Evolutionary conservation across 208 protist species (phyloP), one percentile per base, ranked within the genome.

Genomic region (Wallacemonas sp.): DNA sequence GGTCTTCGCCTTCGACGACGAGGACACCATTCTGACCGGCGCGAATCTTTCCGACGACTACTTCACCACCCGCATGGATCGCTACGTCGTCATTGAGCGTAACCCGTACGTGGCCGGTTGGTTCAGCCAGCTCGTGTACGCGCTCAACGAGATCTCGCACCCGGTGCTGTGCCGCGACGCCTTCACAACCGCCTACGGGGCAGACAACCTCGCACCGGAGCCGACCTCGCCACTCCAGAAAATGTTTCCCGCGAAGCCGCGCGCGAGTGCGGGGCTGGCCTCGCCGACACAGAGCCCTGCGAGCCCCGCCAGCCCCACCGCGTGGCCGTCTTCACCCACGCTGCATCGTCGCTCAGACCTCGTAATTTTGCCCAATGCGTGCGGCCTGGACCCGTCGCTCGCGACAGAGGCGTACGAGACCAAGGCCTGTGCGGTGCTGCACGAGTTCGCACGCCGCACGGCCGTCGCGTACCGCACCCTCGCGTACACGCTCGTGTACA

Each of bases 31-130:
- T 20, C 46, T 98, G 10, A 95, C 87, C 16, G 97, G 97, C 2
- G 97, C 97, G 12, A 99, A 99, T 77, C 77, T 99, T 2, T 96
- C 85, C 2, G 87, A 97, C 36, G 88, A 97, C 66, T 99, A 99
- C 84, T 98, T 98, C 46, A 79, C 82, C 20, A 91, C 95, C 14
- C 86, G 97, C 39, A 96, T 98, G 79, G 97, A 98, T 65, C 83
- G 97, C 20, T 98, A 98, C 77, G 45, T 97, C 8, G 76, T 89
- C 4, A 74, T 98, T 38, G 63, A 84, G 44, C 45, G 85, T 32
- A 85, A 85, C 29, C 23, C 65, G 11, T 57, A 82, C 11, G 75
- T 98, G 3, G 86, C 82, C 20, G 75, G 66, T n/a, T 97, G 79
- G 74, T 91, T 87, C 52, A 48, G 61, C 3, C 59, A 70, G 28